Percentiles rank a stretch among this genome's conserved stretches.
phyloP scores from a whole-genome alignment of 2,329 filamentous ascomycete genomes.

The Monilinia laxa region DNA sequence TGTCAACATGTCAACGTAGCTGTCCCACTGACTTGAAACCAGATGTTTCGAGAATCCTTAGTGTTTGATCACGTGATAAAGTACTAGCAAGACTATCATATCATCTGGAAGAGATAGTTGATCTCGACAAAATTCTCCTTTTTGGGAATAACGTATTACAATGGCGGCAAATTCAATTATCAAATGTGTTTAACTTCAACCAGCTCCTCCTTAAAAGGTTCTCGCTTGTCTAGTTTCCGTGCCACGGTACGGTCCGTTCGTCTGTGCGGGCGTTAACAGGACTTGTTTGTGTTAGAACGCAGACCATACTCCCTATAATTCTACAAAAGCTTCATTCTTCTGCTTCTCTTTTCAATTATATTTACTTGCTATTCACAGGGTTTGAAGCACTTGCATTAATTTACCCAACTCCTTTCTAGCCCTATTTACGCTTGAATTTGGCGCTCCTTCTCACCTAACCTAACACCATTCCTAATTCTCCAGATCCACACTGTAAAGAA shows the following conservation, averaged over 20 bases:
- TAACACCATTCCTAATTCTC: background rate
- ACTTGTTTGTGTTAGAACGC: slow-evolving; percentile 2
- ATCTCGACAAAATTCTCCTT: background rate
- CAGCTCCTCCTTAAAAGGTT: slow-evolving; percentile 19
- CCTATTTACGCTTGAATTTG: background rate
- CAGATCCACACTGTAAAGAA: background rate
- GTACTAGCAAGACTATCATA: background rate
- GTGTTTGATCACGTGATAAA: background rate
- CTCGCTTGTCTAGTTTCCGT: slow-evolving; percentile 21
- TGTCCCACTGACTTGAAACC: background rate
- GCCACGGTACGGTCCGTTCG: slow-evolving; percentile 17
- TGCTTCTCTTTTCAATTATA: background rate
- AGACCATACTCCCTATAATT: background rate
- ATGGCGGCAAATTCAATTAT: background rate
- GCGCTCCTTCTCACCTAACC: background rate
- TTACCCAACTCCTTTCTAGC: background rate
- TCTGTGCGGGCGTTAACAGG: slow-evolving; percentile 12
- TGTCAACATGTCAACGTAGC: background rate
- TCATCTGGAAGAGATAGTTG: background rate
- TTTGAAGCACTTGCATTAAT: background rate
- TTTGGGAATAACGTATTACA: background rate
- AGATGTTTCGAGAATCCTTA: background rate
- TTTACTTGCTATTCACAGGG: background rate
- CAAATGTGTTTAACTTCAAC: background rate
- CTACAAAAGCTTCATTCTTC: background rate